A percentile compares a stretch with the other conserved stretches of the same genome.
phyloP scores from a whole-genome alignment of 805 yeast species.

The Saturnispora hagleri region DNA sequence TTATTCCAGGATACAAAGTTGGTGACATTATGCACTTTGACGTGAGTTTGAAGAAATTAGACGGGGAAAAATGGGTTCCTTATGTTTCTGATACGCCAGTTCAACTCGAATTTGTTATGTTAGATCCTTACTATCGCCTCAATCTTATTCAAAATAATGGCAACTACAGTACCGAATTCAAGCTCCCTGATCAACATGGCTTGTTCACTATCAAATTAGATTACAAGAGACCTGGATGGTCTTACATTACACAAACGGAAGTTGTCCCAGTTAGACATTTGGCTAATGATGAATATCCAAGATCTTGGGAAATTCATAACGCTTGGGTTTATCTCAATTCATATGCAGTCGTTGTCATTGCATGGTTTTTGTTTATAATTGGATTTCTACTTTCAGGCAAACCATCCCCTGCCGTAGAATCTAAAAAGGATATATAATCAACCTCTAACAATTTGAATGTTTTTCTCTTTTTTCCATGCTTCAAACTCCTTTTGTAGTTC shows the following conservation, averaged over 20 bases:
- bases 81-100: conserved; percentile 36
- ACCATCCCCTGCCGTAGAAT: conserved; percentile 8
- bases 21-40: conserved; percentile 58
- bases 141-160: conserved; percentile 43
- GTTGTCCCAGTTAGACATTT: conserved; percentile 84
- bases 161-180: conserved; percentile 46
- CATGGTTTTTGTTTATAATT: conserved; percentile 72
- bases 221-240: conserved; percentile 69
- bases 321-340: conserved; percentile 85
- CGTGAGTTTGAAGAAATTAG: conserved; percentile 38
- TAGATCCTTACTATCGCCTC: conserved; percentile 91
- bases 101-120: conserved; percentile 80
- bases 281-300: conserved; percentile 89
- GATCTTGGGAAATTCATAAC: conserved; percentile 89
- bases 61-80: conserved; percentile 61
- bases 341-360: conserved; percentile 55
- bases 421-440: conserved; percentile 18
- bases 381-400: conserved; percentile 41
- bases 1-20: conserved; percentile 49
- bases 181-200: conserved; percentile 93
- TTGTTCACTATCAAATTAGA: conserved; percentile 79
- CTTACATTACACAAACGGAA: conserved; percentile 54
- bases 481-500: conserved; percentile 34
- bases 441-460: conserved; percentile 37
- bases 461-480: conserved; percentile 41